Conservation (phyloP, 2,329 filamentous ascomycete species). For the Diaporthe aspalathi region DNA sequence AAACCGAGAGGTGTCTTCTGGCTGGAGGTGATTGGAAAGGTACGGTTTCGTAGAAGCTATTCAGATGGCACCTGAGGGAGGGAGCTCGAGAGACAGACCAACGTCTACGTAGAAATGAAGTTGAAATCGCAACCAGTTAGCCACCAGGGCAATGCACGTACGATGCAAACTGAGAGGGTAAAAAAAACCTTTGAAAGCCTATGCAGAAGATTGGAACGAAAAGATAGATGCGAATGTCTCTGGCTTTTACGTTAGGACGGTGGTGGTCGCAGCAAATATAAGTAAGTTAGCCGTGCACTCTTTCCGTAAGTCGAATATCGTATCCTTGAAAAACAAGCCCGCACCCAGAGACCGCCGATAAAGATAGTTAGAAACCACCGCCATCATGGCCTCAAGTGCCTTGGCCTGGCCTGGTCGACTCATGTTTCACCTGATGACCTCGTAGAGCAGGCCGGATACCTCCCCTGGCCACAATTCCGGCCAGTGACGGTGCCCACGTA, state of each 20-base stretch:
- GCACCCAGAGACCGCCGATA: background rate
- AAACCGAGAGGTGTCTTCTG: background rate
- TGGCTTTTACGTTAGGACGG: background rate
- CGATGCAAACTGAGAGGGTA: background rate
- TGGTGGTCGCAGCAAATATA: background rate
- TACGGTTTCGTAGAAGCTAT: background rate
- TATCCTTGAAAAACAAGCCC: background rate
- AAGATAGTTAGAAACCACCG: background rate
- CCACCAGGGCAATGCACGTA: background rate
- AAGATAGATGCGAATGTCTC: background rate
- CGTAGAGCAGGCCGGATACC: background rate
- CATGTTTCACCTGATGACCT: background rate
- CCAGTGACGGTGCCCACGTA: background rate
- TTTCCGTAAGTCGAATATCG: rapidly evolving
- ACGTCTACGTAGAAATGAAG: background rate
- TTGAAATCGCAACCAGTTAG: background rate
- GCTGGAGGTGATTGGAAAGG: background rate
- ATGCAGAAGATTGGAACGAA: background rate
- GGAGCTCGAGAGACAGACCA: background rate
- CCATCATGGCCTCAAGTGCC: background rate
- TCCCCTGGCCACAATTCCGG: background rate
- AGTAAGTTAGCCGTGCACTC: too few relatives aligned
- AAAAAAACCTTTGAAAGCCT: background rate
- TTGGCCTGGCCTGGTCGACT: background rate
- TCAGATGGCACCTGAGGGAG: background rate